phyloP scores from a whole-genome alignment of 2,329 filamentous ascomycete genomes.

The Daldinia eschscholtzii region DNA sequence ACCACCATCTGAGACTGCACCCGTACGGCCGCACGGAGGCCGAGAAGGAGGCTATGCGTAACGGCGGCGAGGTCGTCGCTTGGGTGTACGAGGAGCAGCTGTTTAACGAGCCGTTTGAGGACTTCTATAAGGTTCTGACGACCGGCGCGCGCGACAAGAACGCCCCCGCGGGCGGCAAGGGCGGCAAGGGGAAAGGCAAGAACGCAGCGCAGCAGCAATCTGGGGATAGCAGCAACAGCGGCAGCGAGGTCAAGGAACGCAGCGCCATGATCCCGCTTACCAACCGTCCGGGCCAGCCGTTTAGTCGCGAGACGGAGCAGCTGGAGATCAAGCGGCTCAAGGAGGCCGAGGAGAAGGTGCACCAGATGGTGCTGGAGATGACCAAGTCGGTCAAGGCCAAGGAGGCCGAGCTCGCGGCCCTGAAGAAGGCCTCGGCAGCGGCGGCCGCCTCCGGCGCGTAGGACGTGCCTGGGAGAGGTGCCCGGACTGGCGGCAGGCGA shows the following conservation, averaged over 20 bases:
- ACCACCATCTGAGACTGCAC: constrained; percentile 91
- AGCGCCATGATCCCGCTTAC: constrained; percentile 80
- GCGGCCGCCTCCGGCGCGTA: constrained; percentile 46
- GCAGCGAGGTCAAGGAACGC: constrained; percentile 65
- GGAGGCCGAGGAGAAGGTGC: constrained; percentile 74
- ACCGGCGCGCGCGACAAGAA: constrained; percentile 71
- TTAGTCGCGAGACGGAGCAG: constrained; percentile 77
- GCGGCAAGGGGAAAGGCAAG: constrained; percentile 68
- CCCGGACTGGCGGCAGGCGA: background rate
- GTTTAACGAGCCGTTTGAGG: constrained; percentile 96
- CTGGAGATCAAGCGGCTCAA: constrained; percentile 71
- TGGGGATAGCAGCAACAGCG: constrained; percentile 24
- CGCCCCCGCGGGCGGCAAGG: constrained; percentile 62
- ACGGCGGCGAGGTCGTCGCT: constrained; percentile 74
- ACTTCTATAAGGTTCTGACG: constrained; percentile 90
- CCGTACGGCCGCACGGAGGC: constrained; percentile 88
- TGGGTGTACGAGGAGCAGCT: constrained; percentile 94
- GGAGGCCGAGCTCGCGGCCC: constrained; percentile 69
- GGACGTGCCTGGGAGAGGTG: constrained; percentile 26
- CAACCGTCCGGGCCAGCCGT: constrained; percentile 76
- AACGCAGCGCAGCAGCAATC: constrained; percentile 37
- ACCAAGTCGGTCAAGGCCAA: constrained; percentile 73
- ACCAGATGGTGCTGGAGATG: constrained; percentile 70
- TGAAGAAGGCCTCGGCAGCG: constrained; percentile 70
- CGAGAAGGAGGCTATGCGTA: constrained; percentile 72